Evolutionary conservation across 441 rosid species (phyloP), one percentile per base, ranked within the genome.

Genomic region (Syzygium syzygioides): DNA sequence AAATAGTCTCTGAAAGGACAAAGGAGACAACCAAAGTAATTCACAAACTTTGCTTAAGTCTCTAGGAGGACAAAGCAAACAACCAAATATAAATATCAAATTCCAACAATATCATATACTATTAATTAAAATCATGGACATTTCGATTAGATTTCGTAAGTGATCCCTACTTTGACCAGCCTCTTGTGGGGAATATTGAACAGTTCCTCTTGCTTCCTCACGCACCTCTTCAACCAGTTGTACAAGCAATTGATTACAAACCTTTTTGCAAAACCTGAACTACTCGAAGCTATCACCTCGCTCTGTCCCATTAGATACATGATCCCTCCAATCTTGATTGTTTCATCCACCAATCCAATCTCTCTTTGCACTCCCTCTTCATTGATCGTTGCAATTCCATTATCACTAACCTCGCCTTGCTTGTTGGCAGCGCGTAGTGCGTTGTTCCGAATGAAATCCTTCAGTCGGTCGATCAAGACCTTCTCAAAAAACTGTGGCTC

Each of bases 151-250:
- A 32, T 19, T 80, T 80, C 89, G 25, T 80, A 88, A 4, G 89
- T 88, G 45, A 84, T 50, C 53, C 89, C 89, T 2, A 84, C 89
- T 55, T 88, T 88, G 41, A 88, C 48, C 41, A 88, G 89, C 79
- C 62, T 86, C 83, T 84, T 59, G 15, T 45, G 80, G 13, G 89
- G 86, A 30, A 84, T 59, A 76, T 59, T n/a, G 79, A 84, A 60
- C 14, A 84, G 68, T 62, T 84, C 86, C 56, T 60, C 83, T 28
- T 83, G 86, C 83, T 60, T 87, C 79, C 89, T 88, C 12, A 62
- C 57, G 28, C 48, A 7, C 79, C 89, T 84, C 79, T 84, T 88
- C 57, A 88, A 50, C 89, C 86, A 84, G 18, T 18, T 71, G 68
- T 56, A 88, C 57, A 84, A 37, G 59, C 14, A 88, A 54, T 88